Base-by-base conservation (phyloP, 129 eudicot genomes). In the Lonicera japonica region DNA sequence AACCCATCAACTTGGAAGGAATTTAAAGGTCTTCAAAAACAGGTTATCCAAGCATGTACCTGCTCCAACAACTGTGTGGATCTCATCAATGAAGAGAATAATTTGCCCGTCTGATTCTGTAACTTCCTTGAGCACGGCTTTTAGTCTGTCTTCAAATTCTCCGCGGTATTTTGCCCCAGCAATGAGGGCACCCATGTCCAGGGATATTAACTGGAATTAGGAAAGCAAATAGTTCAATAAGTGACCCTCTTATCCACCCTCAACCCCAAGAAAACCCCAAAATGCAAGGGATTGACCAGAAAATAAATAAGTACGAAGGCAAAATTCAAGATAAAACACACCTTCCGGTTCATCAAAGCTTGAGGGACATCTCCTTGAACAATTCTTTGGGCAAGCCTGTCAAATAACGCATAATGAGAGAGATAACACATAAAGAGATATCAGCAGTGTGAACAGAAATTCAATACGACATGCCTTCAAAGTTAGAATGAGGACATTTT, bases 281-380 rank as follows among this genome's bases (percentile, higher is more conserved):
- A 21, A 25, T 25, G 38, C 0, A 0, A 25, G n/a, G 21, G 12
- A 19, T 22, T 25, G n/a, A 29, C 8, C n/a, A 61, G 4, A 25
- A 60, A 39, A 64, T 20, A 9, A 25, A 3, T 10, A 56, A 5
- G 36, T 17, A 47, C 21, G 25, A 50, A 15, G 21, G 61, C 25
- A 19, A 13, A 48, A n/a, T 29, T 53, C 73, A 19, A 63, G 50
- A 65, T 56, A 45, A 14, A 14, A 68, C 66, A 19, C 71, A 92
- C 96, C 91, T 73, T 85, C 34, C 99, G 84, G 67, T 92, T 80
- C 96, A 88, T 85, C 48, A 92, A 70, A 48, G 99, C 96, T 76
- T 92, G 99, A 82, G 99, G 99, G 11, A 92, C 99, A 70, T 92
- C 99, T 56, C 96, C 99, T 72, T 92, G 95, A 56, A 92, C 99